Base-by-base conservation (phyloP, 345 rosid genomes). In the Dimocarpus longan region DNA sequence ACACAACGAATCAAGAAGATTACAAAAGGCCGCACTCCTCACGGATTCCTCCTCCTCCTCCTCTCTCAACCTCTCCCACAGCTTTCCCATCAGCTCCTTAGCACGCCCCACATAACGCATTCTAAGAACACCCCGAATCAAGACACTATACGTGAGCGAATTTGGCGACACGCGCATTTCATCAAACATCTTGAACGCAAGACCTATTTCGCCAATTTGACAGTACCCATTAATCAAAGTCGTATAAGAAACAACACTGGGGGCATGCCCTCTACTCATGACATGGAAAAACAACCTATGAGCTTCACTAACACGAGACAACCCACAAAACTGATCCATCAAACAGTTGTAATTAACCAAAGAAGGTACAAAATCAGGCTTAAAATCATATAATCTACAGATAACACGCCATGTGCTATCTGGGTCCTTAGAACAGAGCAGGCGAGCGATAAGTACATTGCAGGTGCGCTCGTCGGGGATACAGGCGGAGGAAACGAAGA, bases 391-490 rank as follows among this genome's bases (percentile, higher is more conserved):
- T 90, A 93, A 85, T 77, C 81, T 79, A 21, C 70, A 70, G 6
- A 95, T 18, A 68, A 88, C 91, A 70, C 67, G 62, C 68, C 88
- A 77, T 2, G 91, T 88, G 40, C 71, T 73, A 72, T 70, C 72
- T 4, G 97, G 97, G 80, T 79, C 81, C 24, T 78, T 80, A 4
- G 90, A 92, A 83, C 90, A 80, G 10, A 93, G 91, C 81, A 95
- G 77, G 60, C 93, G 88, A 32, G 98, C 93, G 18, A 95, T 68
- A 71, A 93, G 79, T 0, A 92, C 87, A 77, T 93, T 93, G 66
- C 97, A 93, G 43, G 92, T 87, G 5, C 97, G 86, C 75, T 92
- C 92, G 64, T 92, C 97, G 3, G 97, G 98, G 48, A 86, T 39
- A 69, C 84, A 85, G 22, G 85, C 73, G 8, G 95, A 89, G 32